phyloP scores from a whole-genome alignment of 306 rosid genomes.

The Glycine latifolia region DNA sequence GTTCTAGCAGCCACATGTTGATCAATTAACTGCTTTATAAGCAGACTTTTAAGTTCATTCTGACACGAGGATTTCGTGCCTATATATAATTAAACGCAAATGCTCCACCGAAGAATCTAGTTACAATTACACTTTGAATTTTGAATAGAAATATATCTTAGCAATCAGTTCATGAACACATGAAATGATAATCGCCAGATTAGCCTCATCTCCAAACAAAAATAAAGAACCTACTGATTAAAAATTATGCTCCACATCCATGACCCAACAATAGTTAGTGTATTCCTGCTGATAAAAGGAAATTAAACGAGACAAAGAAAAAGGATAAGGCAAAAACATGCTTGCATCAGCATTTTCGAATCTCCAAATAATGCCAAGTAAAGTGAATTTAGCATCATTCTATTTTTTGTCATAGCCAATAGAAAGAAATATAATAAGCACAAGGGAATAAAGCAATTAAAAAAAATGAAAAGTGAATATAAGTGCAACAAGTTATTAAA shows the following conservation, averaged over 20 bases:
- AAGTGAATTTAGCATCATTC: slow-evolving; percentile 43
- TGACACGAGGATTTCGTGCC: slow-evolving; percentile 35
- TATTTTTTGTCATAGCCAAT: slow-evolving; percentile 28
- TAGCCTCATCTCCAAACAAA: slow-evolving; percentile 14
- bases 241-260: slow-evolving; percentile 22
- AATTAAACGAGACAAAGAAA: slow-evolving; percentile 1
- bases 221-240: slow-evolving; percentile 12
- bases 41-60: slow-evolving; percentile 47
- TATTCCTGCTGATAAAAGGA: slow-evolving; percentile 36
- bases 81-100: slow-evolving; percentile 22
- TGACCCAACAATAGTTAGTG: slow-evolving; percentile 51
- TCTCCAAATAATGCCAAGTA: slow-evolving; percentile 29
- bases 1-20: slow-evolving; percentile 27
- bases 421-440: slow-evolving; percentile 14
- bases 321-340: slow-evolving; percentile 41
- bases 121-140: slow-evolving; percentile 17
- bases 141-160: slow-evolving; percentile 10
- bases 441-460: slow-evolving; percentile 10
- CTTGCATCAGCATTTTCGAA: slow-evolving; percentile 40
- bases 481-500: slow-evolving; percentile 47
- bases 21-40: slow-evolving; percentile 32
- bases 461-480: slow-evolving; percentile 34
- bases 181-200: background rate
- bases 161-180: slow-evolving; percentile 18
- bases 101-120: slow-evolving; percentile 26